A percentile compares a stretch with the other conserved stretches of the same genome.
These are phyloP conservation scores for Tylopilus sp. DNA, from an alignment of 768 basidiomycete genomes.

Conservation along the genomic window DNA sequence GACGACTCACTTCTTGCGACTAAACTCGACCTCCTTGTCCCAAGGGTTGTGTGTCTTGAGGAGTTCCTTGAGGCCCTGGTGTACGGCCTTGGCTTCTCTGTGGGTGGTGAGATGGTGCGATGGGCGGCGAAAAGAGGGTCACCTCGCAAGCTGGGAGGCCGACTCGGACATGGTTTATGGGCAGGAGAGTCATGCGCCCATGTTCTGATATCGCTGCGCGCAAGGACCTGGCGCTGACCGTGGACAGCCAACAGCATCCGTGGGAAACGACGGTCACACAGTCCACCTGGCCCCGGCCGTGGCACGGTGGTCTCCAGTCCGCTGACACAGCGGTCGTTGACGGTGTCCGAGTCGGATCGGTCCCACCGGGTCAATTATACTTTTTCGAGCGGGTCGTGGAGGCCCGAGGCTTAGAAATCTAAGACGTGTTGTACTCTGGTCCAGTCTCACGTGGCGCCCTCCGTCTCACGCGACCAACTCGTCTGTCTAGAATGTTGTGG, in stretches of 20 bases:
- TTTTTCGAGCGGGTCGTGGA: conserved; percentile 17
- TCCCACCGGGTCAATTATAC: conserved; percentile 8
- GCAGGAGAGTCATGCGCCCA: conserved; percentile 21
- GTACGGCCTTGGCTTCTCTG: conserved; percentile 78
- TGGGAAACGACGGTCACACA: conserved; percentile 19
- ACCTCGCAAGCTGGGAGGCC: conserved; percentile 38
- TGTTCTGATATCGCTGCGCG: conserved; percentile 20
- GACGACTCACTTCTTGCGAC: conserved; percentile 72
- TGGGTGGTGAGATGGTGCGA: conserved; percentile 3
- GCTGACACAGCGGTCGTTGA: too few relatives aligned
- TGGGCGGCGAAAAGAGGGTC: not conserved
- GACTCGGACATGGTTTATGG: conserved; percentile 38
- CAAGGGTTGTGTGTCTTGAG: conserved; percentile 75
- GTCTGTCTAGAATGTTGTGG: not conserved
- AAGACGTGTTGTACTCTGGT: not conserved
- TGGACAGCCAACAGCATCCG: conserved; percentile 12
- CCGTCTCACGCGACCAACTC: too few relatives aligned
- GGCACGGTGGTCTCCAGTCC: too few relatives aligned
- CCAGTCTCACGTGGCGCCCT: not conserved
- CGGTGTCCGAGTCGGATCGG: too few relatives aligned
- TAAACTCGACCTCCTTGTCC: conserved; percentile 83
- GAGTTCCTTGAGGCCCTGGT: conserved; percentile 70
- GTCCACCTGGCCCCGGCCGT: too few relatives aligned
- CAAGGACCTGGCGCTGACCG: conserved; percentile 1
- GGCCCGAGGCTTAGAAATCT: not conserved